Evolutionary conservation across 78 protist genomes (phyloP).

Genomic region (Dictyostelium firmibasis): DNA sequence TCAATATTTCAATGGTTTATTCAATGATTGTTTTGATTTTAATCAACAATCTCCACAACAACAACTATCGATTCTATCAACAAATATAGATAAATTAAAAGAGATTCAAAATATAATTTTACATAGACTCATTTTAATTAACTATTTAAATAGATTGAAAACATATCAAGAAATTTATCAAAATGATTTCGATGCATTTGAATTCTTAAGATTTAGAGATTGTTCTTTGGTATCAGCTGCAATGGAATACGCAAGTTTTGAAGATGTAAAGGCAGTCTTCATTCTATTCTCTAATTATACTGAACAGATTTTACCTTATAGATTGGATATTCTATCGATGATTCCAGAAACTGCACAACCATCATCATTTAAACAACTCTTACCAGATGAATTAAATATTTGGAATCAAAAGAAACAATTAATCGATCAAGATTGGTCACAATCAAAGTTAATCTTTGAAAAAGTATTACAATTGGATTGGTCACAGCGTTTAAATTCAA

Average conservation of each 20-base stretch:
- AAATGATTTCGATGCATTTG: slow-evolving; percentile 52
- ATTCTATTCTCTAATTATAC: slow-evolving; percentile 23
- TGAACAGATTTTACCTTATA: neutral
- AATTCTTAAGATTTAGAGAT: slow-evolving; percentile 53
- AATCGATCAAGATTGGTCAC: neutral
- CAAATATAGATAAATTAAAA: neutral
- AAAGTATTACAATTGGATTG: slow-evolving; percentile 33
- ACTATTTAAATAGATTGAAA: slow-evolving; percentile 45
- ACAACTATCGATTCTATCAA: neutral
- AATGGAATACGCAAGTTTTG: slow-evolving; percentile 72
- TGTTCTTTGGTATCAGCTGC: slow-evolving; percentile 51
- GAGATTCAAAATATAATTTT: slow-evolving; percentile 12
- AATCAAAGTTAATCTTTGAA: neutral
- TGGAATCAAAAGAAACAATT: slow-evolving; percentile 50
- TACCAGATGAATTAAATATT: slow-evolving; percentile 33
- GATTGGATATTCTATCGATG: slow-evolving; percentile 46
- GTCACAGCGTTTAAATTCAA: slow-evolving; percentile 9
- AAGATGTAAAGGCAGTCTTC: slow-evolving; percentile 55
- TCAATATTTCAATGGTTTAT: neutral
- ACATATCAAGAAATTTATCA: slow-evolving; percentile 62
- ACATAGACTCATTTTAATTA: slow-evolving; percentile 17
- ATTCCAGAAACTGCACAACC: slow-evolving; percentile 66
- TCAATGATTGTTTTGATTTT: neutral
- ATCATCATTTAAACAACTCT: neutral
- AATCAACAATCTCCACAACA: neutral